These are phyloP conservation scores for Gentiana dahurica DNA, from an alignment of 257 asterid genomes.

Conservation along the genomic window DNA sequence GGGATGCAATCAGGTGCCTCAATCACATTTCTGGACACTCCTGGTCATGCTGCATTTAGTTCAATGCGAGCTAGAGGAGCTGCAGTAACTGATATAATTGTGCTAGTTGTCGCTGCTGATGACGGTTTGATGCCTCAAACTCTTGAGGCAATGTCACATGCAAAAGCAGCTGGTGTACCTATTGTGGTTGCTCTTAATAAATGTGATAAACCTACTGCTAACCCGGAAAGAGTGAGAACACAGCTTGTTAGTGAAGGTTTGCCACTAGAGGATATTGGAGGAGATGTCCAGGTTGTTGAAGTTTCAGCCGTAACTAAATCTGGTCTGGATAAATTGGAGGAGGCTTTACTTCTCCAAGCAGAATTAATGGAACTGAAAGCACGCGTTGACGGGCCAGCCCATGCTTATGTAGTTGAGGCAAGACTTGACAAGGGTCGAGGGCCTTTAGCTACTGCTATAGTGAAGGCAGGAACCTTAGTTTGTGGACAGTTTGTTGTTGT, in stretches of 20 bases:
- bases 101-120: slow-evolving; percentile 96
- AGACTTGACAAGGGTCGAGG: slow-evolving; percentile 94
- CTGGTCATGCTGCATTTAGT: slow-evolving; percentile 98
- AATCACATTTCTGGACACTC: slow-evolving; percentile 95
- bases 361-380: slow-evolving; percentile 91
- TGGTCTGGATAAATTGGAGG: slow-evolving; percentile 83
- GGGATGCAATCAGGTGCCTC: slow-evolving; percentile 88
- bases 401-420: slow-evolving; percentile 98
- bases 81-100: slow-evolving; percentile 88
- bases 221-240: slow-evolving; percentile 70
- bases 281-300: slow-evolving; percentile 93
- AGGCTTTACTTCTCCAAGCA: slow-evolving; percentile 87
- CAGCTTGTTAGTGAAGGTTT: slow-evolving; percentile 87
- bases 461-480: slow-evolving; percentile 75
- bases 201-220: slow-evolving; percentile 78
- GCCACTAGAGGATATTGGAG: slow-evolving; percentile 87
- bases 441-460: slow-evolving; percentile 89
- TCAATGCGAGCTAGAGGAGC: slow-evolving; percentile 99
- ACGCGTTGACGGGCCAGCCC: slow-evolving; percentile 83
- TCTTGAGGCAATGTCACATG: slow-evolving; percentile 90
- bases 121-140: slow-evolving; percentile 99
- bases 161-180: slow-evolving; percentile 73
- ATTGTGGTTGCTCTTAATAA: slow-evolving; percentile 86
- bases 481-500: slow-evolving; percentile 80
- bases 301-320: slow-evolving; percentile 67